Conservation (phyloP, 108 stramenopile species). For the Nitzschia sp. region DNA sequence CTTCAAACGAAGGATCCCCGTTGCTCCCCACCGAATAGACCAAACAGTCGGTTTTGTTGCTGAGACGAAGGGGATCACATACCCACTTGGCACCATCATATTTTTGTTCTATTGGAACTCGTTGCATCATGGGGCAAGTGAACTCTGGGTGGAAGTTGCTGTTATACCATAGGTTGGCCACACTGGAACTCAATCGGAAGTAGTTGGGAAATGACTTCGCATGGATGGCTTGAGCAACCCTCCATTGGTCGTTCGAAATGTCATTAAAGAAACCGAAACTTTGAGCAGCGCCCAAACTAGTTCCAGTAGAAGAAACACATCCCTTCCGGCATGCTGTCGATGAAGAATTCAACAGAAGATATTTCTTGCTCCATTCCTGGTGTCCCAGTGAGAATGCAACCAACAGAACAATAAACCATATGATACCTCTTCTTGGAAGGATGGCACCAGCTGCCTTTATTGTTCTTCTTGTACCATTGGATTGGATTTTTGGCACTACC, state of each 20-base stretch:
- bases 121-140: conserved; percentile 50
- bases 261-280: conserved; percentile 29
- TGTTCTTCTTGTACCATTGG: too few relatives aligned
- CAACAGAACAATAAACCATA: too few relatives aligned
- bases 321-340: too few relatives aligned
- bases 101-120: conserved; percentile 33
- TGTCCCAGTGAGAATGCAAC: too few relatives aligned
- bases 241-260: conserved; percentile 13
- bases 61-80: conserved; percentile 38
- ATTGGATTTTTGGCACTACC: too few relatives aligned
- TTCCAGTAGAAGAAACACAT: too few relatives aligned
- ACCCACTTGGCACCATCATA: conserved; percentile 59
- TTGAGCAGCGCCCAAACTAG: conserved; percentile 6
- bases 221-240: conserved; percentile 14
- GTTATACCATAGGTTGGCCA: not conserved
- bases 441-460: too few relatives aligned
- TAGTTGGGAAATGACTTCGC: conserved; percentile 9
- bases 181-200: conserved; percentile 3
- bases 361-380: too few relatives aligned
- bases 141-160: conserved; percentile 65
- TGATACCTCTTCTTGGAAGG: too few relatives aligned
- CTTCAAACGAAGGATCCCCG: conserved; percentile 37
- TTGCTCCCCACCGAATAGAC: conserved; percentile 39
- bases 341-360: too few relatives aligned
- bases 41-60: conserved; percentile 24